Percentiles rank a stretch among this genome's conserved stretches.
phyloP scores from a whole-genome alignment of 495 filamentous ascomycete genomes.

The Thermochaetoides thermophila region DNA sequence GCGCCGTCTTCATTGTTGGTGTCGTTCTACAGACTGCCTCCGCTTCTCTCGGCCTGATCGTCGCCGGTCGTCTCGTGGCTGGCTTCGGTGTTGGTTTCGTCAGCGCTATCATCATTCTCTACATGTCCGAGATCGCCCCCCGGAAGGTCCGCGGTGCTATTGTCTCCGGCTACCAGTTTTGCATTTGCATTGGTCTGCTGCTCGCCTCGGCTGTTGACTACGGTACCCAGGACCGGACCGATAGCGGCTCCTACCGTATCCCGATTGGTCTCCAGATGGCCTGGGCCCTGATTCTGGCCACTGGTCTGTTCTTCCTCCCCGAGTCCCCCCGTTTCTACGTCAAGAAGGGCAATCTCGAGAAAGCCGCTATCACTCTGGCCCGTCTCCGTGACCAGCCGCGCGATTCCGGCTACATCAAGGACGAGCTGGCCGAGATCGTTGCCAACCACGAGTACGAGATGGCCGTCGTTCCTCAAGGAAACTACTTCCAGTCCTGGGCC shows the following conservation, averaged over 20 bases:
- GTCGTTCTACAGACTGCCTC: constrained; percentile 42
- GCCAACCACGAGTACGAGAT: constrained; percentile 72
- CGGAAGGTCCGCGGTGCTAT: constrained; percentile 56
- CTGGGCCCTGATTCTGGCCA: constrained; percentile 51
- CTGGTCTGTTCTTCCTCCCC: constrained; percentile 45
- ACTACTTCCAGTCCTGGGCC: constrained; percentile 50
- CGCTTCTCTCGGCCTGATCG: constrained; percentile 16
- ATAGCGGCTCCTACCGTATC: constrained; percentile 56
- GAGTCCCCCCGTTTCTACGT: constrained; percentile 73
- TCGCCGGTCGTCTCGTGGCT: constrained; percentile 44
- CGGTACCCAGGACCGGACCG: constrained; percentile 45
- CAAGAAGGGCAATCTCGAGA: constrained; percentile 50
- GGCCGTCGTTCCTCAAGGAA: constrained; percentile 42
- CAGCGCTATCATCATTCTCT: constrained; percentile 56
- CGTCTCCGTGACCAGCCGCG: constrained; percentile 51
- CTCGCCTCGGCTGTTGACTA: constrained; percentile 59
- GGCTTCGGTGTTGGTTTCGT: constrained; percentile 52
- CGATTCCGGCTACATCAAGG: constrained; percentile 47
- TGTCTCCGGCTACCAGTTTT: constrained; percentile 65
- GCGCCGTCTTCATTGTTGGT: constrained; percentile 47
- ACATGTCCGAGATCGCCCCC: constrained; percentile 56
- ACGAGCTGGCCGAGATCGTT: constrained; percentile 65
- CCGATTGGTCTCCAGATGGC: constrained; percentile 53
- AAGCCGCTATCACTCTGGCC: constrained; percentile 44
- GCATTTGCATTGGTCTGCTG: constrained; percentile 57